These are phyloP conservation scores for Trichoderma orchidacearum DNA, from an alignment of 495 filamentous ascomycete species.

Conservation along the genomic window DNA sequence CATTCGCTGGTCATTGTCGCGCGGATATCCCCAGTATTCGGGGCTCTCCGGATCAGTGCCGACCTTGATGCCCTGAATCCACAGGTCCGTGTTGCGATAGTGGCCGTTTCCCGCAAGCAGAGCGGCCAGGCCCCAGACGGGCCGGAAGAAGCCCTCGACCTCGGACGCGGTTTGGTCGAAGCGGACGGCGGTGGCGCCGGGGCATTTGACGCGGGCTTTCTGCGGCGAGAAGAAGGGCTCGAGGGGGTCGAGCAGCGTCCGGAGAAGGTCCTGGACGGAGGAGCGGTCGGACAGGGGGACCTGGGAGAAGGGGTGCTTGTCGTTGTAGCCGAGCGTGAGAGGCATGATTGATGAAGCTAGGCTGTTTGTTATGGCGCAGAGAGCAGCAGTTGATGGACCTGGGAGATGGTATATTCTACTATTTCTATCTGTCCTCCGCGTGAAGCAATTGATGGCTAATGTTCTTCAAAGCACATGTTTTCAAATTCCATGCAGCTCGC, in stretches of 20 bases:
- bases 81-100: conserved; percentile 48
- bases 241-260: conserved; percentile 47
- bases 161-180: conserved; percentile 67
- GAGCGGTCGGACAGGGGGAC: conserved; percentile 30
- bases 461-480: no score
- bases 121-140: conserved; percentile 60
- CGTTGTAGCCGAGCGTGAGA: conserved; percentile 26
- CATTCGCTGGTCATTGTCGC: conserved; percentile 70
- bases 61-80: conserved; percentile 50
- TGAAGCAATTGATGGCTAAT: no score
- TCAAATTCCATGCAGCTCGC: no score
- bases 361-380: background rate
- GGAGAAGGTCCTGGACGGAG: conserved; percentile 44
- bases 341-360: background rate
- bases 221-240: conserved; percentile 48
- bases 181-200: conserved; percentile 50
- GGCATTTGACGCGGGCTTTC: conserved; percentile 42
- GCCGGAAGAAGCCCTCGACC: conserved; percentile 62
- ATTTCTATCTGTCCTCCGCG: no score
- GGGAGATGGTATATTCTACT: background rate
- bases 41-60: conserved; percentile 51
- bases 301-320: conserved; percentile 34
- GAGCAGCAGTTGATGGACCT: background rate
- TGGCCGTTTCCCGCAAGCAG: conserved; percentile 50
- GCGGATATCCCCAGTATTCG: conserved; percentile 62